Evolutionary conservation across 176 grass and related monocot genomes (phyloP), one percentile per base, ranked within the genome.

Genomic region (Triticum timopheevii): DNA sequence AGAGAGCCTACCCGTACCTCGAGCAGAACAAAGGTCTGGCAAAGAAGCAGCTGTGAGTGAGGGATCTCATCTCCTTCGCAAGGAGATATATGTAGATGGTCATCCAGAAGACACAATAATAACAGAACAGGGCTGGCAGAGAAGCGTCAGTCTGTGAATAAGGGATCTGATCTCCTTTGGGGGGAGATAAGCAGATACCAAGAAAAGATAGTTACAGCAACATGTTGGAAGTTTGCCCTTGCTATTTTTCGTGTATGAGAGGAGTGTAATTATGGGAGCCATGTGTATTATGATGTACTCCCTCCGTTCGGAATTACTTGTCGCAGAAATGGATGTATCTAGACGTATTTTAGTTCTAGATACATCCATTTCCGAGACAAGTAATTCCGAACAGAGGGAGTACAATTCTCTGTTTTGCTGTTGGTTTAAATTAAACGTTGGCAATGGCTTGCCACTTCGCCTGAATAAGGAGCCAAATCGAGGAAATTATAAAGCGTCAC

Each of bases 1-100:
- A 92, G 67, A 80, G 77, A 81, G 91, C 78, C 31, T 59, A 87
- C 73, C 70, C 84, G 39, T 93, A 88, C 36, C 77, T 98, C 35
- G 82, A 95, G 87, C 70, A 86, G 15, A 87, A 33, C 80, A 92
- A 73, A 86, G 56, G 12, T n/a, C 15, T 82, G 27, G 49, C 33
- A 0, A 85, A 93, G 82, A 89, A 93, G 77, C 75, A 82, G 2
- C 69, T 71, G 39, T 93, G 75, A 92, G 19, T 3, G 2, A 20
- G 73, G 3, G 42, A 42, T 42, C 35, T 15, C 39, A 16, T 16
- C 23, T 47, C 40, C 39, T 47, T 25, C 8, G 5, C 1, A 74
- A 74, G 40, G 39, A 23, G 39, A 45, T 19, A 16, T 34, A 68
- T 31, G 65, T 15, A 67, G 6, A 34, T 67, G 63, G 0, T 22